Conservation (phyloP, 2,329 filamentous ascomycete genomes). For the Ceratocystis variospora region DNA sequence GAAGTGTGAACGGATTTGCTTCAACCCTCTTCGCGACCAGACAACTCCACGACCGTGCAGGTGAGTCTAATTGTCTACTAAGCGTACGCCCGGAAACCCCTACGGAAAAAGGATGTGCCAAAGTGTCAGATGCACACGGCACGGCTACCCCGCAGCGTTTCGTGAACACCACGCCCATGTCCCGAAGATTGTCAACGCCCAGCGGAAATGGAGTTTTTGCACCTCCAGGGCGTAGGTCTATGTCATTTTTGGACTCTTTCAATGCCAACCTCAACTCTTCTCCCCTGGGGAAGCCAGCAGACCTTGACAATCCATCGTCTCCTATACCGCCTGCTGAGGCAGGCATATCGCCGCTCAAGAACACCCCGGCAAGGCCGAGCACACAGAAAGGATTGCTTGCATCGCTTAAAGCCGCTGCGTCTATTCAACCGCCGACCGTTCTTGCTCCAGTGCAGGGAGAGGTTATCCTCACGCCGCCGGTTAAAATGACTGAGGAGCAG, state of each 20-base stretch:
- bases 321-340: slow-evolving; percentile 29
- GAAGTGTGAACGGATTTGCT: neutral
- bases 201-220: slow-evolving; percentile 16
- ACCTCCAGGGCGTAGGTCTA: slow-evolving; percentile 14
- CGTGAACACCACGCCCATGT: slow-evolving; percentile 15
- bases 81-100: slow-evolving; percentile 11
- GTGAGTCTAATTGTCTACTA: neutral
- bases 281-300: slow-evolving; percentile 9
- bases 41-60: slow-evolving; percentile 10
- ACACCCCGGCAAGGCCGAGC: slow-evolving; percentile 32
- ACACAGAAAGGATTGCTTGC: slow-evolving; percentile 21
- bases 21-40: slow-evolving; percentile 13
- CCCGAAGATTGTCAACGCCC: slow-evolving; percentile 17
- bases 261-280: slow-evolving; percentile 14
- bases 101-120: slow-evolving; percentile 5
- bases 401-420: slow-evolving; percentile 24
- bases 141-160: slow-evolving; percentile 12
- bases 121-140: neutral
- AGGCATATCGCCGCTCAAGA: slow-evolving; percentile 40
- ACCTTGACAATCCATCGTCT: slow-evolving; percentile 16
- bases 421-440: slow-evolving; percentile 44
- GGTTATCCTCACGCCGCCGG: slow-evolving; percentile 46
- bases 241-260: slow-evolving; percentile 19
- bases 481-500: slow-evolving; percentile 35
- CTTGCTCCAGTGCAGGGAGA: slow-evolving; percentile 44